Evolutionary conservation across 2,329 filamentous ascomycete genomes (phyloP), one percentile per base, ranked within the genome.

Genomic region (Alternaria alternata): DNA sequence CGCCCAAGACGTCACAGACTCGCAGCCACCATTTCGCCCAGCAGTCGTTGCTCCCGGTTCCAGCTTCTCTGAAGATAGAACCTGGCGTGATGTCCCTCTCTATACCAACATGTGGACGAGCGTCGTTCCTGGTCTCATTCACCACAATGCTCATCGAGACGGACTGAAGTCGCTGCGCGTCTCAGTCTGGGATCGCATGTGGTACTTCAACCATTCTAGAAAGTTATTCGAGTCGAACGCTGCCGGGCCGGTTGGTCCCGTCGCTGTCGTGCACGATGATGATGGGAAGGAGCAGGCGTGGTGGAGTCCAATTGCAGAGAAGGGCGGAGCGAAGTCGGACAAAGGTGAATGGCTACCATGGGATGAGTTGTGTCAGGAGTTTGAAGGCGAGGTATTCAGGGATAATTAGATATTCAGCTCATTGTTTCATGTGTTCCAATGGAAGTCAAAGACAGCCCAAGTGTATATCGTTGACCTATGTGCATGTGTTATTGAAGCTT

Each of bases 271-370:
- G 14, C 30, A 28, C 6, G 53, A 48, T 41, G 43, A 41, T 12
- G 20, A 38, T 16, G 53, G 34, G 4, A 22, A 14, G n/a, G 34
- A 55, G 43, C 53, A 55, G n/a, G 53, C 22, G 34, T 55, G 43
- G 43, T 55, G 43, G 43, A 48, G 43, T 47, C 53, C 53, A 11
- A 47, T 54, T 46, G 52, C 52, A 22, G 52, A 47, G 6, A 54
- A 54, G 32, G 52, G 52, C 11, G 52, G 52, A 3, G 52, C 52
- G 16, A 28, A 54, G 32, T 30, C 42, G 7, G 53, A 48, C 11
- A 30, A 48, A 3, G 43, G 26, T 1, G 34, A 41, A n/a, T 55
- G 43, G 43, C 9, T 55, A 12, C 41, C 16, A 16, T 55, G 34
- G 32, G 22, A 38, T 26, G 52, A 48, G 8, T n/a, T 55, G n/a